Conservation (phyloP, 495 filamentous ascomycete genomes). For the Trichoderma gamsii region DNA sequence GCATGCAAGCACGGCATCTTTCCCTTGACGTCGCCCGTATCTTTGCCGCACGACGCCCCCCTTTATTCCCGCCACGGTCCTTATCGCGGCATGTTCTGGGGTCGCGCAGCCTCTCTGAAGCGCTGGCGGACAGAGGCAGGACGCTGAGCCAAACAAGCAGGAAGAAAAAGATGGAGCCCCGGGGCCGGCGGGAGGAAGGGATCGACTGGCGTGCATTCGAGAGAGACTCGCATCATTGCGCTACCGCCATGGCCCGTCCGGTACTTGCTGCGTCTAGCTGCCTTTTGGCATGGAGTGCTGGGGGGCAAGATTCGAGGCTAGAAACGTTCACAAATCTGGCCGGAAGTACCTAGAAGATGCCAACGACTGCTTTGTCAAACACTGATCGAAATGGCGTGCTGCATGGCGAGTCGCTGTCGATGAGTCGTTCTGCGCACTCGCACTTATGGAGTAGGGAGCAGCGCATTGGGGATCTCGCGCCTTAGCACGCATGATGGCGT, state of each 20-base stretch:
- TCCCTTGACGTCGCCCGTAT: not conserved
- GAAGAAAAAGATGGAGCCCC: not conserved
- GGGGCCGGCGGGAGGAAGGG: not conserved
- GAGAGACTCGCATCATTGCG: conserved; percentile 14
- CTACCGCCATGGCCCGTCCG: not conserved
- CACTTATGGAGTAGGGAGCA: no score
- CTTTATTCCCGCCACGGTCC: not conserved
- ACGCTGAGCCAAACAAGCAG: not conserved
- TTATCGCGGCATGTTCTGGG: not conserved
- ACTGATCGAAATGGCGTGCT: conserved; percentile 4
- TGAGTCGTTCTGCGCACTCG: no score
- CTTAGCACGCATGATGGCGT: no score
- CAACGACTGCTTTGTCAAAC: conserved; percentile 1
- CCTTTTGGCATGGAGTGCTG: not conserved
- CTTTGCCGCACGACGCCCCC: not conserved
- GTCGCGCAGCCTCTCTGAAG: not conserved
- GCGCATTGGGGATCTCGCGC: no score
- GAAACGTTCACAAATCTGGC: not conserved
- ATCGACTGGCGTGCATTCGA: conserved; percentile 11
- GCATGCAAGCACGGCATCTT: not conserved
- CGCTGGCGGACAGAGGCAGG: not conserved
- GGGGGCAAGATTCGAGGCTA: not conserved
- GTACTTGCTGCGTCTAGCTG: not conserved
- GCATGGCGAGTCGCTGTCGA: not conserved
- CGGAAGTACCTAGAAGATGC: not conserved